These are phyloP conservation scores for Ananas comosus DNA, from an alignment of 176 grass and related monocot genomes.

Conservation along the genomic window DNA sequence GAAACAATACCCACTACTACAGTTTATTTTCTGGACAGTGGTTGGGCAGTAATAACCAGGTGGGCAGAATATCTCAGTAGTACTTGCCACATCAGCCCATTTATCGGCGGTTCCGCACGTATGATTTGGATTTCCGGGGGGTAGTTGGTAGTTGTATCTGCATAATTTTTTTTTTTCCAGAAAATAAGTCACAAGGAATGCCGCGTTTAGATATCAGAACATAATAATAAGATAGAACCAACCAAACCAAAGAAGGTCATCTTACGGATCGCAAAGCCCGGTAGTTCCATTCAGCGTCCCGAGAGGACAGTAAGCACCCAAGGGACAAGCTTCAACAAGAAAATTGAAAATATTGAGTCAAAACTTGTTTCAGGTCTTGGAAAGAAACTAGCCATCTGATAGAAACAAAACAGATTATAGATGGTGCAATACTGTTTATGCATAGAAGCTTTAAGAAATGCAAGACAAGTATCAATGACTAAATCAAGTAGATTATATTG, in stretches of 20 bases:
- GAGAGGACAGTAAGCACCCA: constrained; percentile 74
- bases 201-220: constrained; percentile 2
- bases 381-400: not conserved
- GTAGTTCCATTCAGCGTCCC: constrained; percentile 40
- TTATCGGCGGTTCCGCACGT: constrained; percentile 50
- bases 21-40: constrained; percentile 49
- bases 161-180: not conserved
- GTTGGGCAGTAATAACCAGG: constrained; percentile 59
- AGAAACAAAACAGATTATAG: no score
- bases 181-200: constrained; percentile 7
- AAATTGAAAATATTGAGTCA: constrained; percentile 1
- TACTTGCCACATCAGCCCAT: constrained; percentile 55
- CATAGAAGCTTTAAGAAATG: no score
- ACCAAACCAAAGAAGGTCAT: constrained; percentile 10
- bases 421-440: no score
- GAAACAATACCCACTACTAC: constrained; percentile 38
- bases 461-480: no score
- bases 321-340: constrained; percentile 52
- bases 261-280: constrained; percentile 70
- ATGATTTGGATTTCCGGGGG: constrained; percentile 25
- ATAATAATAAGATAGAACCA: not conserved
- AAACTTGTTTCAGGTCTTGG: not conserved
- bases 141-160: constrained; percentile 68
- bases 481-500: no score
- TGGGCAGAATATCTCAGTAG: constrained; percentile 58